Evolutionary conservation across 2,329 filamentous ascomycete species (phyloP).

Genomic region (Aspergillus texensis): DNA sequence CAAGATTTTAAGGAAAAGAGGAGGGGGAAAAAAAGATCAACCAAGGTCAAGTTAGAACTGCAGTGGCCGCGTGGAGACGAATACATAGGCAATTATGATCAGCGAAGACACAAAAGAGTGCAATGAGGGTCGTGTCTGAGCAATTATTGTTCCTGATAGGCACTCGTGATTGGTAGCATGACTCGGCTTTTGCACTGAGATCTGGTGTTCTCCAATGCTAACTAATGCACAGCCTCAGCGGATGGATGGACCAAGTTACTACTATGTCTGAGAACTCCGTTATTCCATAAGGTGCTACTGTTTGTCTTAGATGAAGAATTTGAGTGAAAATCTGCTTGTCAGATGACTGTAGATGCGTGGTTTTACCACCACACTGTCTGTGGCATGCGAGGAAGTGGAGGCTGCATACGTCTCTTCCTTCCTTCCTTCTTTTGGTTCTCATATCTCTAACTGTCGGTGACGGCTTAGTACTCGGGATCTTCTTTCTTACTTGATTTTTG

Average conservation of each 20-base stretch:
- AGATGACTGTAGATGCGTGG: slow-evolving; percentile 14
- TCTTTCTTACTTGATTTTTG: background rate
- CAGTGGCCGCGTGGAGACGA: background rate
- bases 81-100: slow-evolving; percentile 6
- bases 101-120: slow-evolving; percentile 3
- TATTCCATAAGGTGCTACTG: background rate
- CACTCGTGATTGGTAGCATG: slow-evolving; percentile 1
- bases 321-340: slow-evolving; percentile 10
- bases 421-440: background rate
- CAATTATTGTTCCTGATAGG: slow-evolving; percentile 1
- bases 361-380: background rate
- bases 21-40: background rate
- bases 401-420: slow-evolving; percentile 12
- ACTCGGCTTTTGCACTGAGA: slow-evolving; percentile 3
- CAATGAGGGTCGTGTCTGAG: slow-evolving; percentile 1
- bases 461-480: background rate
- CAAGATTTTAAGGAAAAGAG: background rate
- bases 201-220: background rate
- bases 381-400: slow-evolving; percentile 8
- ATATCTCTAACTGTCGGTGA: slow-evolving; percentile 6
- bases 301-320: slow-evolving; percentile 3
- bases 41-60: background rate
- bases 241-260: background rate
- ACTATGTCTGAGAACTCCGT: background rate
- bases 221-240: slow-evolving; percentile 12